phyloP scores from a whole-genome alignment of 345 rosid species.

The Ceriops tagal region DNA sequence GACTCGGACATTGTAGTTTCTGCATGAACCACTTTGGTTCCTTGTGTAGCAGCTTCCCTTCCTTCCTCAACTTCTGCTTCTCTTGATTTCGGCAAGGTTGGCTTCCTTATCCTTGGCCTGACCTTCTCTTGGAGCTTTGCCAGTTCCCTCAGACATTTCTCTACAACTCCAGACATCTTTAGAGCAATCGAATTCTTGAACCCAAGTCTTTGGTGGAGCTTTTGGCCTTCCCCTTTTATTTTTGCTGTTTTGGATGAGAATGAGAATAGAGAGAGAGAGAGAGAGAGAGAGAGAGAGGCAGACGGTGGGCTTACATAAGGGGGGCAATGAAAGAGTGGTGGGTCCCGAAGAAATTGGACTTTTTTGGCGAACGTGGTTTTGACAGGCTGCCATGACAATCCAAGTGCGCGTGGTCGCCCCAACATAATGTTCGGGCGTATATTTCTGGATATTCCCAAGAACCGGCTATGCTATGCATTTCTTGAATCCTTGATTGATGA shows the following conservation, averaged over 20 bases:
- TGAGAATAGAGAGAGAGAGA: no score
- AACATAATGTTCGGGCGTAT: no score
- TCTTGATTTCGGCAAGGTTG: slow-evolving; percentile 26
- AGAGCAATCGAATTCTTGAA: background rate
- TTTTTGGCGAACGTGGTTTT: background rate
- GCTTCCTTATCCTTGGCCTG: slow-evolving; percentile 20
- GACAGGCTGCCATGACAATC: background rate
- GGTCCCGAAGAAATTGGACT: background rate
- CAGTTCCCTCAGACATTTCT: slow-evolving; percentile 49
- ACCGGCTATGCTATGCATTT: no score
- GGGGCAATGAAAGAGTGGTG: background rate
- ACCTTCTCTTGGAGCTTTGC: slow-evolving; percentile 53
- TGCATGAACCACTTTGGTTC: slow-evolving; percentile 20
- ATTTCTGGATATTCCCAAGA: slow-evolving; percentile 8
- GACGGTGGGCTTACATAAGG: no score
- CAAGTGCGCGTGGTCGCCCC: slow-evolving; percentile 1
- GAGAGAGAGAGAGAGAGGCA: no score
- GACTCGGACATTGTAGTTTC: slow-evolving; percentile 53
- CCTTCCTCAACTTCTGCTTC: slow-evolving; percentile 15
- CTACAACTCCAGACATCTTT: slow-evolving; percentile 52
- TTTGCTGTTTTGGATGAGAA: background rate
- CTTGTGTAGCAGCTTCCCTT: slow-evolving; percentile 15
- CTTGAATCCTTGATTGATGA: no score
- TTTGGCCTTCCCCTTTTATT: no score
- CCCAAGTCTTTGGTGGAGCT: no score